Conservation (phyloP, 257 asterid species). For the Solanum sejunctum region DNA sequence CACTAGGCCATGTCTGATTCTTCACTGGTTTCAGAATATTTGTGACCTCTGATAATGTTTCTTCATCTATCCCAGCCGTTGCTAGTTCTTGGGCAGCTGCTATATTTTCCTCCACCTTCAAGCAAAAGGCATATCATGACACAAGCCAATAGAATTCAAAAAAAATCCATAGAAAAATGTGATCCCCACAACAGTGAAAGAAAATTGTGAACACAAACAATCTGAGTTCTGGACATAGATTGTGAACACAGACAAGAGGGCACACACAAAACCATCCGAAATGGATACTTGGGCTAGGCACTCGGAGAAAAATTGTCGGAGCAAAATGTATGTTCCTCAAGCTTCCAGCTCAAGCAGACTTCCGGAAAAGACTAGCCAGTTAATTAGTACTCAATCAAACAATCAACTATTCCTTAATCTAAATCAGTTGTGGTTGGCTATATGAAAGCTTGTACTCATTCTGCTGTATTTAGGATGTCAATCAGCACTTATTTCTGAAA, state of each 20-base stretch:
- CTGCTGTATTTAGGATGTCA: background rate
- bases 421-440: background rate
- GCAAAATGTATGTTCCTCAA: background rate
- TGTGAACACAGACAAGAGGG: background rate
- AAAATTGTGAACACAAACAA: background rate
- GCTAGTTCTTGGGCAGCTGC: constrained; percentile 65
- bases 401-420: background rate
- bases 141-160: background rate
- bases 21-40: constrained; percentile 69
- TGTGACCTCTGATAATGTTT: constrained; percentile 41
- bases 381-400: background rate
- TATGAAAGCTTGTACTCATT: background rate
- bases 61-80: constrained; percentile 45
- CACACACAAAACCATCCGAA: background rate
- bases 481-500: background rate
- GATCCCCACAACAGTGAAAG: background rate
- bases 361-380: background rate
- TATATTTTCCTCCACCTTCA: constrained; percentile 70
- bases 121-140: background rate
- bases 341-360: background rate
- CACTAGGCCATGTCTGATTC: constrained; percentile 94
- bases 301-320: background rate
- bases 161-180: background rate
- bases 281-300: background rate
- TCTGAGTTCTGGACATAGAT: background rate